Conservation (phyloP, 352 stramenopile species). For the Phytophthora capsici region DNA sequence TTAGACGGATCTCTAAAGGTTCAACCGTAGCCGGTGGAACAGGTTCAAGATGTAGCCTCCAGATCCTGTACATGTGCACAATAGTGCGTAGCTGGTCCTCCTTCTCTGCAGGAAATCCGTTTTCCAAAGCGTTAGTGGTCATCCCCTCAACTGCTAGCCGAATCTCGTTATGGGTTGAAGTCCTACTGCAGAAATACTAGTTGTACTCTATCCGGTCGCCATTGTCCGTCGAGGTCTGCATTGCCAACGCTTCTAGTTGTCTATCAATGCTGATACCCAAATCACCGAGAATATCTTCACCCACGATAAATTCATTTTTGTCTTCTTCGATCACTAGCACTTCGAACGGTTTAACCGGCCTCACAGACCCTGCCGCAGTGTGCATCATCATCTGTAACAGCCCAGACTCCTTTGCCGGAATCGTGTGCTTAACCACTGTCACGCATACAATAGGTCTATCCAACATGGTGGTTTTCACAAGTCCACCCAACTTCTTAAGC, state of each 20-base stretch:
- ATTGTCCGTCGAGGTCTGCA: not conserved
- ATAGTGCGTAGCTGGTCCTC: not conserved
- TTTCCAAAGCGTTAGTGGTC: conserved; percentile 1
- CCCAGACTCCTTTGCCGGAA: not conserved
- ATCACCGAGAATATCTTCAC: conserved; percentile 9
- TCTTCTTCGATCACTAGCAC: conserved; percentile 14
- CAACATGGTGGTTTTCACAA: conserved; percentile 11
- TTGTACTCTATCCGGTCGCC: conserved; percentile 12
- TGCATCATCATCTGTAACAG: conserved; percentile 12
- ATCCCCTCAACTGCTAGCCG: conserved; percentile 8
- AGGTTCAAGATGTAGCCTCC: not conserved
- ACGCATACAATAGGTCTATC: conserved; percentile 5
- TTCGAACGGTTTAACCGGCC: conserved; percentile 5
- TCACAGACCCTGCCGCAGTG: conserved; percentile 5
- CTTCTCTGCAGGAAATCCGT: conserved; percentile 4
- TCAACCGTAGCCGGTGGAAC: not conserved
- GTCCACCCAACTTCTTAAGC: conserved; percentile 15
- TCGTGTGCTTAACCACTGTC: conserved; percentile 9
- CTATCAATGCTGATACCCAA: conserved; percentile 15
- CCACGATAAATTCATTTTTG: conserved; percentile 17
- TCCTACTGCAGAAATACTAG: not conserved
- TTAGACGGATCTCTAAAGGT: conserved; percentile 3
- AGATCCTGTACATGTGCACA: not conserved
- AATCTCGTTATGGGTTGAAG: not conserved
- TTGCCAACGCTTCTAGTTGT: conserved; percentile 7